Evolutionary conservation across 225 moss, liverwort and hornwort species (phyloP).

Genomic region (Polytrichum commune): DNA sequence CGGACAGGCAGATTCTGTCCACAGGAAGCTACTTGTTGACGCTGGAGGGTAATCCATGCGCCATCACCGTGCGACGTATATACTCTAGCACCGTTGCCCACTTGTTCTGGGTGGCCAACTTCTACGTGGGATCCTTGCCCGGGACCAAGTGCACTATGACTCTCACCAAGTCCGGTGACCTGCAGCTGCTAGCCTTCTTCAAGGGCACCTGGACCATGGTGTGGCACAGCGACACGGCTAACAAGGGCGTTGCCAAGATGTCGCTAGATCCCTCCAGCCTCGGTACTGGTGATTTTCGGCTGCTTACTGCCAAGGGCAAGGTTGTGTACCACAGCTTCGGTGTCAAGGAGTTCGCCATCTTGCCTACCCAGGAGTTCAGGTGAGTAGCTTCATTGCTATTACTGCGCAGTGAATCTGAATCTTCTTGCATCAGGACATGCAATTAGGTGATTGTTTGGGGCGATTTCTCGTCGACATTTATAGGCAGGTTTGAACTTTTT

Average conservation of each 20-base stretch:
- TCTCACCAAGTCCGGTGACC: not conserved
- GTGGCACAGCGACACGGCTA: not conserved
- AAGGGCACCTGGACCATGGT: not conserved
- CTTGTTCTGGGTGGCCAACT: not conserved
- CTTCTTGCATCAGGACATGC: too few relatives aligned
- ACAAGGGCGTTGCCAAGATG: conserved; percentile 16
- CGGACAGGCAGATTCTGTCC: not conserved
- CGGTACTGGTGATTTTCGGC: conserved; percentile 26
- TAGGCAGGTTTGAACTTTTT: too few relatives aligned
- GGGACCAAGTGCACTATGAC: not conserved
- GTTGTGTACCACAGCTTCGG: conserved; percentile 16
- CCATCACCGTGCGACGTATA: not conserved
- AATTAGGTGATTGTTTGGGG: too few relatives aligned
- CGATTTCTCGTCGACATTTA: too few relatives aligned
- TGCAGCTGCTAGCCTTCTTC: not conserved
- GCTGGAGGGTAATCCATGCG: not conserved
- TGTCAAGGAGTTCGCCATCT: conserved; percentile 32
- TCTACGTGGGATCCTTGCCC: not conserved
- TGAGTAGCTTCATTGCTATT: not conserved
- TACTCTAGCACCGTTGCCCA: not conserved
- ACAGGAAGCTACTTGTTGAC: not conserved
- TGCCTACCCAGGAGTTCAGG: conserved; percentile 29
- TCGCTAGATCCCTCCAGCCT: conserved; percentile 18
- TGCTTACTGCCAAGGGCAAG: conserved; percentile 8
- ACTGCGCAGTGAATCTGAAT: too few relatives aligned